Base-by-base conservation (phyloP, 805 yeast genomes). In the Nakazawaea wyomingensis region DNA sequence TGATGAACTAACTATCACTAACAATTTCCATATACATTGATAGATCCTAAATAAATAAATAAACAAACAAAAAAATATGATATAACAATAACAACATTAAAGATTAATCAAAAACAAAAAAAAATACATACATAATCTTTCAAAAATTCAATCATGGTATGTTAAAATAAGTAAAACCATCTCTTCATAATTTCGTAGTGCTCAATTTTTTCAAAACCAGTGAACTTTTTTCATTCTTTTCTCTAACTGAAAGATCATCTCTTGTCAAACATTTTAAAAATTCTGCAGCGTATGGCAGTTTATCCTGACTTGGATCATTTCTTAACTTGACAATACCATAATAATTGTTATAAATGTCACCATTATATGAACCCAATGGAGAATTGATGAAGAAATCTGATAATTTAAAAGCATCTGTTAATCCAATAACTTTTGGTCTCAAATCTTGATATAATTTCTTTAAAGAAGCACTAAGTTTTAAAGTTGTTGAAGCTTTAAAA, bases 381-480 rank as follows among this genome's bases (percentile, higher is more conserved):
- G 96, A 80, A 60, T 88, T 85, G 56, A 89, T 72, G 66, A 84
- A 76, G 59, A 74, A 82, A 64, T 89, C 96, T 32, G 87, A 78
- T 49, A 84, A 72, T 62, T 83, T 78, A 71, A 89, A 89, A 1
- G 95, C 74, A 62, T 89, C 97, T 4, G 95, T 84, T 54, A 85
- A 69, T 1, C 85, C 83, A 59, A 87, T 78, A 43, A 83, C 85
- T 54, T 83, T 78, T 24, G 78, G 75, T 61, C 96, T 71, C 32
- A 83, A 58, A 20, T 64, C 65, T 20, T 67, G 61, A 49, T 83
- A 64, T 48, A 80, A 57, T 38, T 57, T 58, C 34, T 71, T 71
- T 43, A 76, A 68, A 43, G 69, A 63, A 8, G 56, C 59, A 37
- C 72, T 71, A 34, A 72, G 52, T 5, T 55, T 51, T 37, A 71